phyloP scores from a whole-genome alignment of 1,284 basidiomycete species.

The Trametes versicolor region DNA sequence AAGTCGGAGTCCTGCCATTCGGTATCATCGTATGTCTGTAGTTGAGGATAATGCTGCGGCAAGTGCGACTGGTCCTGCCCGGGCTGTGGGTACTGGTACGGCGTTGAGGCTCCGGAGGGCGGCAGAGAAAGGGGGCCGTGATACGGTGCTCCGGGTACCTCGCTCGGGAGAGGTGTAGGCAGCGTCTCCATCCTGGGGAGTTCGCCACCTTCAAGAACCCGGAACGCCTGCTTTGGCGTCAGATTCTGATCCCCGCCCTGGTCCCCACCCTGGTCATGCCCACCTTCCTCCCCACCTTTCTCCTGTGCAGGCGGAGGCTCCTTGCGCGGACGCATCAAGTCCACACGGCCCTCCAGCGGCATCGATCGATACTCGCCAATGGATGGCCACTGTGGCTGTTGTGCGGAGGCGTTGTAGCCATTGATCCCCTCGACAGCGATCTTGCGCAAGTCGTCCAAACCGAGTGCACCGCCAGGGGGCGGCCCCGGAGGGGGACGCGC shows the following conservation, averaged over 20 bases:
- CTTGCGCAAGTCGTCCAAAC: slow-evolving; percentile 75
- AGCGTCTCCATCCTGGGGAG: slow-evolving; percentile 51
- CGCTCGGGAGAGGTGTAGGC: slow-evolving; percentile 67
- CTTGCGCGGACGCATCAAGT: slow-evolving; percentile 77
- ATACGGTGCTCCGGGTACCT: slow-evolving; percentile 55
- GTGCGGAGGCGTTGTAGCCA: slow-evolving; percentile 27
- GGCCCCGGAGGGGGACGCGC: slow-evolving; percentile 32
- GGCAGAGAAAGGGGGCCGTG: slow-evolving; percentile 46
- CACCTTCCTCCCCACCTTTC: not conserved
- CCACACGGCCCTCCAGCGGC: slow-evolving; percentile 87
- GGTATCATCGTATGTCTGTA: slow-evolving; percentile 16
- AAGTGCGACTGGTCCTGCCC: slow-evolving; percentile 1
- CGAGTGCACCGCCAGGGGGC: slow-evolving; percentile 51
- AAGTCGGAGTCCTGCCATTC: slow-evolving; percentile 24
- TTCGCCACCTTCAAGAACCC: slow-evolving; percentile 36
- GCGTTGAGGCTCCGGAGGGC: slow-evolving; percentile 39
- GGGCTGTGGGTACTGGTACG: slow-evolving; percentile 27
- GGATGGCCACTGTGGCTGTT: slow-evolving; percentile 16
- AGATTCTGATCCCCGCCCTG: slow-evolving; percentile 25
- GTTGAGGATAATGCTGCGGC: not conserved
- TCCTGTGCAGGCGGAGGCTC: slow-evolving; percentile 37
- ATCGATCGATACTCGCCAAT: slow-evolving; percentile 82
- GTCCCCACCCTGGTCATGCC: slow-evolving; percentile 25
- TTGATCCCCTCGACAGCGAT: slow-evolving; percentile 70
- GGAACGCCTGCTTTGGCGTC: slow-evolving; percentile 39